A percentile compares a stretch with the other conserved stretches of the same genome.
phyloP scores from a whole-genome alignment of 495 filamentous ascomycete species.

The Aspergillus egyptiacus region DNA sequence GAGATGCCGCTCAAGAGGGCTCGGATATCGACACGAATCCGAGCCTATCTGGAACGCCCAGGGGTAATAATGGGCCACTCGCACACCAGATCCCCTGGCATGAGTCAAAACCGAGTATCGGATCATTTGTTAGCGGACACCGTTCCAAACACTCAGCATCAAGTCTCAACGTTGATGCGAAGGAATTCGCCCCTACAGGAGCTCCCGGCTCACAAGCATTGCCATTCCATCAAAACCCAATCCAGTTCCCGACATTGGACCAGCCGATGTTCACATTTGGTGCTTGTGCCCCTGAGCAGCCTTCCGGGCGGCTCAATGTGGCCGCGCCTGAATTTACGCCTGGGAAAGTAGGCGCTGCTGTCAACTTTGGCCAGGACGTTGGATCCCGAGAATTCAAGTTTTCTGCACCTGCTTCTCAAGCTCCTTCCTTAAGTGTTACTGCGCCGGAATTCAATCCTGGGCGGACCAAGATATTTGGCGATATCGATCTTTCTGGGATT shows the following conservation, averaged over 20 bases:
- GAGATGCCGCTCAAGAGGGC: conserved; percentile 45
- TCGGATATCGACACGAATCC: conserved; percentile 75
- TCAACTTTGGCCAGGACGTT: conserved; percentile 12
- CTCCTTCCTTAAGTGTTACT: conserved; percentile 68
- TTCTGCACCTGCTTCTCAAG: conserved; percentile 39
- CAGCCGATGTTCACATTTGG: conserved; percentile 28
- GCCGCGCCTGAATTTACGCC: conserved; percentile 68
- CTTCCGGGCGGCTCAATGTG: conserved; percentile 51
- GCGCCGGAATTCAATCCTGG: conserved; percentile 73
- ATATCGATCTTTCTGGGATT: conserved; percentile 59
- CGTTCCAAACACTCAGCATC: conserved; percentile 63
- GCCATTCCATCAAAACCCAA: conserved; percentile 48
- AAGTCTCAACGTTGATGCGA: conserved; percentile 78
- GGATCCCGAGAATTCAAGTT: conserved; percentile 64
- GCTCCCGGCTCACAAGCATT: conserved; percentile 56
- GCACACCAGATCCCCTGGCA: conserved; percentile 37
- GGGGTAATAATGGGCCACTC: conserved; percentile 26
- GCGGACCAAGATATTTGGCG: conserved; percentile 64
- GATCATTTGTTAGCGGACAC: conserved; percentile 42
- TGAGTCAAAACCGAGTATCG: conserved; percentile 32
- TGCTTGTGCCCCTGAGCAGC: conserved; percentile 24
- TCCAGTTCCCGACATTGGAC: conserved; percentile 43
- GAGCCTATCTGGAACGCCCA: conserved; percentile 64
- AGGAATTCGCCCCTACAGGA: conserved; percentile 73
- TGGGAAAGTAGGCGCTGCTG: conserved; percentile 25